Percentiles rank a stretch among this genome's conserved stretches.
phyloP scores from a whole-genome alignment of 768 basidiomycete genomes.

The Boletus eberwhitei region DNA sequence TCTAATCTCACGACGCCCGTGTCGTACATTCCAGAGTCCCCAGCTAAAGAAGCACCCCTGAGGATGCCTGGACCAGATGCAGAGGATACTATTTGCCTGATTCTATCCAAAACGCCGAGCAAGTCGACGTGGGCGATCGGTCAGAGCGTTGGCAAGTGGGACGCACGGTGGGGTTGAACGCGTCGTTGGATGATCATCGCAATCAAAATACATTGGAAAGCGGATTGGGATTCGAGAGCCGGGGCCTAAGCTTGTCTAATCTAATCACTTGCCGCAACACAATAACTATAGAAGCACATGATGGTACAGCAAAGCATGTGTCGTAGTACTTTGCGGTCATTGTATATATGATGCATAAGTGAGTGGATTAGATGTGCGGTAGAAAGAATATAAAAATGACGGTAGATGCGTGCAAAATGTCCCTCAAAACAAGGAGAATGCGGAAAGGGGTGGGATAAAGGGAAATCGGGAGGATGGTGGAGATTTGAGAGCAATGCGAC shows the following conservation, averaged over 20 bases:
- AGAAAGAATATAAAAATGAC: constrained; percentile 21
- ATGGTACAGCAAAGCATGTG: constrained; percentile 32
- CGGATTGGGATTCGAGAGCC: constrained; percentile 28
- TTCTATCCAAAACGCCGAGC: constrained; percentile 29
- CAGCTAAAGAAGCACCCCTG: constrained; percentile 28
- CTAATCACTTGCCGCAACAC: constrained; percentile 31
- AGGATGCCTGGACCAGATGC: constrained; percentile 46
- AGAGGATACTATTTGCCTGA: constrained; percentile 51
- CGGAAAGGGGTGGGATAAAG: constrained; percentile 5
- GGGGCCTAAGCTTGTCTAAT: constrained; percentile 24
- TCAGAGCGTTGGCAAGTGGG: constrained; percentile 44
- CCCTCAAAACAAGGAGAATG: constrained; percentile 12
- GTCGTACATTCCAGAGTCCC: constrained; percentile 41
- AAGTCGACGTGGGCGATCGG: constrained; percentile 39
- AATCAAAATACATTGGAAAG: constrained; percentile 36
- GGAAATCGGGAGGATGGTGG: neutral
- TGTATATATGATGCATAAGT: constrained; percentile 36
- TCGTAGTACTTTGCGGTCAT: constrained; percentile 23
- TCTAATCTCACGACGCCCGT: constrained; percentile 48
- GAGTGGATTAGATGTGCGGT: constrained; percentile 32
- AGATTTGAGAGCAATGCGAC: constrained; percentile 1
- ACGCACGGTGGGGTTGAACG: constrained; percentile 39
- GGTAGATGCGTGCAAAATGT: constrained; percentile 15
- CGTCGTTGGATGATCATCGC: too few species aligned
- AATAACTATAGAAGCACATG: constrained; percentile 31